A percentile compares a stretch with the other conserved stretches of the same genome.
These are phyloP conservation scores for Colletotrichum cuscutae DNA, from an alignment of 2,329 filamentous ascomycete species.

Conservation along the genomic window DNA sequence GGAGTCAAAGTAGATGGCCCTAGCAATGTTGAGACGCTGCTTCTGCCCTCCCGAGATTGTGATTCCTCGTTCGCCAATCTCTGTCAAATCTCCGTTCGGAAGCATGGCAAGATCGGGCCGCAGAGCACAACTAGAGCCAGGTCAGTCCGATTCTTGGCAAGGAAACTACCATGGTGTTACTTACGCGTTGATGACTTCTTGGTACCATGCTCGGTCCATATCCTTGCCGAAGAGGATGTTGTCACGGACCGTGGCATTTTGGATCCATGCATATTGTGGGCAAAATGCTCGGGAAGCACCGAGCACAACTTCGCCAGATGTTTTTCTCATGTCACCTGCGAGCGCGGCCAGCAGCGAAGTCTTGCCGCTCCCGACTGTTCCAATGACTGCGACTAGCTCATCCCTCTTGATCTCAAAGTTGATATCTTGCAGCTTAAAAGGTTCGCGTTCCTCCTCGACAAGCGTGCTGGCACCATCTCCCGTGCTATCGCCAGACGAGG, in stretches of 20 bases:
- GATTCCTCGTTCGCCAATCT: constrained; percentile 95
- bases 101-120: constrained; percentile 90
- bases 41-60: constrained; percentile 97
- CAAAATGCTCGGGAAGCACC: constrained; percentile 89
- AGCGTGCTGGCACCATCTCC: constrained; percentile 65
- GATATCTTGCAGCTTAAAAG: constrained; percentile 78
- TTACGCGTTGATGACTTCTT: constrained; percentile 81
- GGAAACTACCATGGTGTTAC: constrained; percentile 39
- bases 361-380: constrained; percentile 90
- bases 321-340: constrained; percentile 93
- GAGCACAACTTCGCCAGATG: constrained; percentile 76
- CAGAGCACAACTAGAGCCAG: constrained; percentile 74
- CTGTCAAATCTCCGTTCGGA: constrained; percentile 87
- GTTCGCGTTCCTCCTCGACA: constrained; percentile 69
- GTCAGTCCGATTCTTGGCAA: constrained; percentile 14
- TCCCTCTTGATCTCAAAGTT: constrained; percentile 76
- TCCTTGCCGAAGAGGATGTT: constrained; percentile 93
- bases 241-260: constrained; percentile 86
- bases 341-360: constrained; percentile 88
- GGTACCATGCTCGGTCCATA: constrained; percentile 81
- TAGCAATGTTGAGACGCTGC: constrained; percentile 92
- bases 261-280: constrained; percentile 97
- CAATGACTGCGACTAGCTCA: constrained; percentile 87
- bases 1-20: constrained; percentile 77
- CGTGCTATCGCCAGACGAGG: constrained; percentile 54